A percentile compares a stretch with the other conserved stretches of the same genome.
Evolutionary conservation across 2,329 filamentous ascomycete genomes (phyloP).

Genomic region (Penicillium sp.): DNA sequence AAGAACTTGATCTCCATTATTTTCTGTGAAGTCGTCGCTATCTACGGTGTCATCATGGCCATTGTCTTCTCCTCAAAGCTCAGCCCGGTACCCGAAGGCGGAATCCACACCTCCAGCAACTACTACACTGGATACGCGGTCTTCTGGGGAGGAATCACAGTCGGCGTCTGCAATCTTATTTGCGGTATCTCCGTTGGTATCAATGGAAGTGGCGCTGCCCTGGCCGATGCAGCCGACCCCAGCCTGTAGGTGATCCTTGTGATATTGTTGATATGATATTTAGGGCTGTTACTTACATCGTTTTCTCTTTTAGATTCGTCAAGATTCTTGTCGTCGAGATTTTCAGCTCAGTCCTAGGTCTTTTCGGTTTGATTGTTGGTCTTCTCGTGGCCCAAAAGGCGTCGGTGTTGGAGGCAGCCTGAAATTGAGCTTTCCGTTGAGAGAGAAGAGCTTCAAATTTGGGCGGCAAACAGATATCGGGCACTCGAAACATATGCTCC

Average conservation of each 20-base stretch:
- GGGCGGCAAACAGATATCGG: constrained; percentile 16
- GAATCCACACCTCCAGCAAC: constrained; percentile 70
- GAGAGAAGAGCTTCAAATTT: constrained; percentile 18
- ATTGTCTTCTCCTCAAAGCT: constrained; percentile 96
- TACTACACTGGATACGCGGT: constrained; percentile 95
- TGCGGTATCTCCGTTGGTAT: constrained; percentile 97
- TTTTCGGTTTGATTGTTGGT: constrained; percentile 95
- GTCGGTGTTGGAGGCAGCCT: constrained; percentile 59
- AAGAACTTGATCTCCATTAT: constrained; percentile 99
- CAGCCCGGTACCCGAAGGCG: constrained; percentile 61
- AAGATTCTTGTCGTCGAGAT: constrained; percentile 99
- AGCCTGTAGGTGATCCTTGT: constrained; percentile 65
- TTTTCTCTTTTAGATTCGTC: constrained; percentile 70
- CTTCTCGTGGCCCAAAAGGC: constrained; percentile 85
- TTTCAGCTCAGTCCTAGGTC: constrained; percentile 93
- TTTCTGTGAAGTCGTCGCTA: constrained; percentile 99
- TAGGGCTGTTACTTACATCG: constrained; percentile 4
- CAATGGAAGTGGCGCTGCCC: constrained; percentile 92
- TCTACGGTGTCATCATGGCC: constrained; percentile 99
- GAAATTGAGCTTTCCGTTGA: constrained; percentile 5
- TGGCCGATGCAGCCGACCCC: constrained; percentile 92
- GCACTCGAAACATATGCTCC: constrained; percentile 1
- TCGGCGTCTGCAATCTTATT: constrained; percentile 92
- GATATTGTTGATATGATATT: neutral
- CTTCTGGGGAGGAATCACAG: constrained; percentile 94